These are phyloP conservation scores for Diplodia mutila DNA, from an alignment of 2,329 filamentous ascomycete species.

Conservation along the genomic window DNA sequence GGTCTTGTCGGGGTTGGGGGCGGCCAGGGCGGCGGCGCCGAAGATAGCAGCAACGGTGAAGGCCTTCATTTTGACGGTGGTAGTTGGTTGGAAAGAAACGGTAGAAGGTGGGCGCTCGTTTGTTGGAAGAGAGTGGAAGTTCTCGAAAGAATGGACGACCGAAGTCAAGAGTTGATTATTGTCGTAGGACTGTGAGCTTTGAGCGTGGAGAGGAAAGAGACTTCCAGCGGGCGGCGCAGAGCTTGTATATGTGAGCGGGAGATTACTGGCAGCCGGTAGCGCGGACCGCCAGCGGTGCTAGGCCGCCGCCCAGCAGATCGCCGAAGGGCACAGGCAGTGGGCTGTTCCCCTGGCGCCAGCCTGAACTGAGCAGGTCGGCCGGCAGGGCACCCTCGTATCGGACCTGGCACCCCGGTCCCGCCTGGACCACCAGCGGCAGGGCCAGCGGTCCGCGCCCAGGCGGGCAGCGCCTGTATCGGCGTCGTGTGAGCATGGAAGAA, in stretches of 20 bases:
- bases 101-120: constrained; percentile 27
- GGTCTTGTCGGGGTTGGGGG: constrained; percentile 26
- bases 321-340: constrained; percentile 20
- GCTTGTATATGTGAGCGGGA: constrained; percentile 27
- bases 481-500: not conserved
- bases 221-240: not conserved
- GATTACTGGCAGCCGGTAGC: constrained; percentile 23
- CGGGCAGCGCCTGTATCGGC: constrained; percentile 11
- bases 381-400: constrained; percentile 22
- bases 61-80: constrained; percentile 29
- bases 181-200: constrained; percentile 24
- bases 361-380: constrained; percentile 21
- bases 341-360: constrained; percentile 25
- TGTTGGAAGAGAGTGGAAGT: constrained; percentile 28
- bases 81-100: constrained; percentile 23
- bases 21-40: constrained; percentile 26
- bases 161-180: constrained; percentile 27
- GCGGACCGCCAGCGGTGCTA: constrained; percentile 16
- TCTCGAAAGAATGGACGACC: constrained; percentile 28
- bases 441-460: constrained; percentile 3
- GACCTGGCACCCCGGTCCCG: constrained; percentile 6
- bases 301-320: constrained; percentile 21
- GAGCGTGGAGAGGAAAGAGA: constrained; percentile 25
- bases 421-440: constrained; percentile 6
- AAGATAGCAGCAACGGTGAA: constrained; percentile 27